Evolutionary conservation across 352 stramenopile genomes (phyloP), one percentile per base, ranked within the genome.

Genomic region (Globisporangium spinosum): DNA sequence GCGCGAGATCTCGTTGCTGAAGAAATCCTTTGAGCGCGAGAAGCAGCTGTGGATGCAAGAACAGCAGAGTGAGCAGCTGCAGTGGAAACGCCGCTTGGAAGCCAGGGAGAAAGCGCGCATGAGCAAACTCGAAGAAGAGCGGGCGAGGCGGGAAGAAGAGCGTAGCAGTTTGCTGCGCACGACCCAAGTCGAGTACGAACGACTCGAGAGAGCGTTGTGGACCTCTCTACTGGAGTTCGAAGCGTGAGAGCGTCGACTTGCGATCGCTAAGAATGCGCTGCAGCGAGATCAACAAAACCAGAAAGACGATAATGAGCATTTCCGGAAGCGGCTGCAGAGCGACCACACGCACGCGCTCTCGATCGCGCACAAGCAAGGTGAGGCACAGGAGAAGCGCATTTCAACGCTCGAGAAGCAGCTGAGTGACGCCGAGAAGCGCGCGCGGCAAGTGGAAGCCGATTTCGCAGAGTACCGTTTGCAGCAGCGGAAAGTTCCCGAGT

Each of bases 111-210:
- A 87, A 23, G 69, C 69, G 12, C 73, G 87, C 6, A 95, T 95
- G 85, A 76, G 87, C 20, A 82, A 90, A 35, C 68, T 95, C 5
- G 85, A 95, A 45, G 80, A 90, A 3, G 85, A 93, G 66, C 93
- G 87, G 87, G 87, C 85, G 12, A 75, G 81, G 13, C 77, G 84
- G 22, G 87, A 93, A 71, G 86, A 93, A 73, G 86, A 94, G 56
- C 74, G 85, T 10, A 89, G 75, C 53, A 72, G 64, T 17, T 69
- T 91, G 27, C 53, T 92, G 6, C 82, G 77, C 6, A 57, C 70
- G 0, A 74, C 86, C 0, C 87, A 92, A 60, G 56, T 64, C 3
- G 87, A 95, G 66, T 95, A 95, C 62, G 77, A 91, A 56, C 74
- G 74, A 2, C 74, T 94, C 3, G 84, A 94, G 58, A 77, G 83